Evolutionary conservation across 768 basidiomycete genomes (phyloP), one percentile per base, ranked within the genome.

Genomic region (Rhodotorula toruloides): DNA sequence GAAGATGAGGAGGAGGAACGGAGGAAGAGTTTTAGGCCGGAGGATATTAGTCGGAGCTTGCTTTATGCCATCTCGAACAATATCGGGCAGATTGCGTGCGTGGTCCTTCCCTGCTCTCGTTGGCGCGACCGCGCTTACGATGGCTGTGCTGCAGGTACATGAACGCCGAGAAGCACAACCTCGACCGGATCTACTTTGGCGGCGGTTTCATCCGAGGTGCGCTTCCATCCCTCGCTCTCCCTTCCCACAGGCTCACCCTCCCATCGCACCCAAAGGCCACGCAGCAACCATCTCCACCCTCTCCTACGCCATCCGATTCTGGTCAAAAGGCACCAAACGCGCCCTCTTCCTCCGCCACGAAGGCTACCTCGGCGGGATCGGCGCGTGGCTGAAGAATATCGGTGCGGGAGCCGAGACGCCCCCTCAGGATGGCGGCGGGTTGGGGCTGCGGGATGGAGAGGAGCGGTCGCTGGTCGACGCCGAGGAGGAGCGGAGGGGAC

Each of bases 1-100:
- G 57, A 55, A 17, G 69, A 62, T 1, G 64, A 48, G n/a, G 62
- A 75, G 37, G 85, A 86, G 19, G 85, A 85, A 56, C 82, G 85
- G 78, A 91, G 88, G 79, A 82, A 82, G 72, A 84, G 80, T 54
- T 96, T 94, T 78, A 85, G 83, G 29, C 84, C 91, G 7, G 91
- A 97, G 79, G 96, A 99, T 75, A 92, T 99, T 76, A 90, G 89
- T 77, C 86, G 86, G 77, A 92, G 90, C 78, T 79, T 99, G 77
- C 82, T 99, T 39, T 98, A 97, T 77, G 94, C 93, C 22, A 84
- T 99, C 67, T 93, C 90, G 74, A 99, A 99, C 80, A 99, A 99
- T 78, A 99, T 99, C 72, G 96, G 96, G 22, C 96, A 99, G 79
- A 97, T 99, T 80, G 96, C 96, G 94, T 99, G 78, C 77, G 92